Evolutionary conservation across 148 eudicot genomes (phyloP), one percentile per base, ranked within the genome.

Genomic region (Silene conica): DNA sequence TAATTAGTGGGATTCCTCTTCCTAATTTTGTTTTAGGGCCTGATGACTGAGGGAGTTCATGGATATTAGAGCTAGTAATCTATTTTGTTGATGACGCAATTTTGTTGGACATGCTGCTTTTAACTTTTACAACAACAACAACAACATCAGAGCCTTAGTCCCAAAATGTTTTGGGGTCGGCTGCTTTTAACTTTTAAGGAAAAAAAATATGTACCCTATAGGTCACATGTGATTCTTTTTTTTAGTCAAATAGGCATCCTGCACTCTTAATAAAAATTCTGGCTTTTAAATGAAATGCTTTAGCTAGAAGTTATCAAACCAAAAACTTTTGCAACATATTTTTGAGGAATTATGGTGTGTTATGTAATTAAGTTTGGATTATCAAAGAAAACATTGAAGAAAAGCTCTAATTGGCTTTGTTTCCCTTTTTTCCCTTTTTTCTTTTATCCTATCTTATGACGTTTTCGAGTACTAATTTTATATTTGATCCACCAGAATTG

Each of bases 171-270:
- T n/a, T n/a, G n/a, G n/a, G n/a, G n/a, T n/a, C n/a, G n/a, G 15
- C 63, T 71, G 71, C 71, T 45, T 67, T 66, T n/a, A 66, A 34
- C 56, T 45, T 67, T 41, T n/a, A n/a, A n/a, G n/a, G n/a, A 1
- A 66, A 34, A 22, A 57, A 46, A 22, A 41, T 6, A 15, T 31
- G 1, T 3, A 18, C 57, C 22, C 28, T 43, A 26, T 20, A 8
- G 28, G 22, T 50, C 22, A 3, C n/a, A 13, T 26, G 28, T 54
- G 34, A 16, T 28, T 26, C 28, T 26, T 63, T 62, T 22, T 63
- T 63, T 18, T 10, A 25, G n/a, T 15, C 61, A 55, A 26, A 18
- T 63, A 55, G 61, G 8, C 20, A 52, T 63, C 26, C 31, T 22
- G 16, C 21, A 7, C 19, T 18, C 12, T 48, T 15, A 41, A 56